These are phyloP conservation scores for Neurospora sp. DNA, from an alignment of 495 filamentous ascomycete species.

Conservation along the genomic window DNA sequence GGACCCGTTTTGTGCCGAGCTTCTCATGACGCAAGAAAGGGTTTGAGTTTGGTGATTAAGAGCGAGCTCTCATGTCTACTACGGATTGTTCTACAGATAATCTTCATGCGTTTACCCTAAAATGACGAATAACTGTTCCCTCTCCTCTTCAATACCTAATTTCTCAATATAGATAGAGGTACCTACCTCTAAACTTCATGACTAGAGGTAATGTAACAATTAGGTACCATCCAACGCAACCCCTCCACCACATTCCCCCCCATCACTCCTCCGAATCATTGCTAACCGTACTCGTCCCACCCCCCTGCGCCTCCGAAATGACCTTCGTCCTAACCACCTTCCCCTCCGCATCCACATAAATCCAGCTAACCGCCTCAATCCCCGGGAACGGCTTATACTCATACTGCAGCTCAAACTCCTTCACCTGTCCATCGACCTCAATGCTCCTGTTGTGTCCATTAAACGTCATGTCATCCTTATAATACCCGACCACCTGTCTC, in stretches of 20 bases:
- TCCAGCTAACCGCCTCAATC: slow-evolving; percentile 32
- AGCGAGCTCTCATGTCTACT: no score
- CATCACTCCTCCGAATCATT: slow-evolving; percentile 20
- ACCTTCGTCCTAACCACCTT: slow-evolving; percentile 39
- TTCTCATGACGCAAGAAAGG: no score
- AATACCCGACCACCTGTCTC: slow-evolving; percentile 33
- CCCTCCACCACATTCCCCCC: no score
- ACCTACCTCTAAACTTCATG: no score
- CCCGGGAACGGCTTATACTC: slow-evolving; percentile 43
- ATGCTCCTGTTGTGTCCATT: slow-evolving; percentile 41
- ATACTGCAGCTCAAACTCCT: slow-evolving; percentile 38
- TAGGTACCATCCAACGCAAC: no score
- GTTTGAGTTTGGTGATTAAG: no score
- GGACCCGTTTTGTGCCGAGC: background rate
- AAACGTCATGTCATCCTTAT: slow-evolving; percentile 39
- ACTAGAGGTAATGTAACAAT: no score
- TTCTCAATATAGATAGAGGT: no score
- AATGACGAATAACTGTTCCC: no score
- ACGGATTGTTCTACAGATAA: no score
- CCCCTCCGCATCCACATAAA: slow-evolving; percentile 37
- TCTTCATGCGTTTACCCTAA: no score
- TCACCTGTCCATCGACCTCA: slow-evolving; percentile 27
- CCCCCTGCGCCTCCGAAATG: slow-evolving; percentile 39
- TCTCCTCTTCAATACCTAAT: no score
- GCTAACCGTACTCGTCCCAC: slow-evolving; percentile 39